A percentile compares a stretch with the other conserved stretches of the same genome.
Conservation (phyloP, 2,329 filamentous ascomycete genomes). For the Fusarium aywerte region DNA sequence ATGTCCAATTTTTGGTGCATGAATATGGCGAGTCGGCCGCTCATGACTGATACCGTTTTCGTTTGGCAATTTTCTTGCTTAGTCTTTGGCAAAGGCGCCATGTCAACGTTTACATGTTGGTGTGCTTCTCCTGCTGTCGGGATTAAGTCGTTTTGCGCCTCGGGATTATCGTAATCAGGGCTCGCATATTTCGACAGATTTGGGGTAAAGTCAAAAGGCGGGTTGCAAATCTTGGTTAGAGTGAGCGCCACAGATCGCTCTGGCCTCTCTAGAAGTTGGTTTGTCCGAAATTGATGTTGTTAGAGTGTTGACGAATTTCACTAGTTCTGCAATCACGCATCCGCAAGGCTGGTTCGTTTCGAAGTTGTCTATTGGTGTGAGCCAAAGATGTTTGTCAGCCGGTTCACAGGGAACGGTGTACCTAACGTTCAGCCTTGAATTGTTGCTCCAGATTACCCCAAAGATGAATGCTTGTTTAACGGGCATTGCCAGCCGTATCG, state of each 20-base stretch:
- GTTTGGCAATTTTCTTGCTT: slow-evolving; percentile 7
- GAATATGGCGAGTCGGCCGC: slow-evolving; percentile 8
- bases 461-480: slow-evolving; percentile 27
- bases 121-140: slow-evolving; percentile 13
- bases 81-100: background rate
- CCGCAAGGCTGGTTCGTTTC: background rate
- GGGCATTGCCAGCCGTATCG: slow-evolving; percentile 28
- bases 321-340: slow-evolving; percentile 2
- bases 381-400: slow-evolving; percentile 4
- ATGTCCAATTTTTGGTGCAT: slow-evolving; percentile 29
- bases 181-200: slow-evolving; percentile 10
- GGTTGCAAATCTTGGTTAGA: slow-evolving; percentile 15
- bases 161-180: slow-evolving; percentile 6
- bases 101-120: slow-evolving; percentile 12
- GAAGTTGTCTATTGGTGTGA: background rate
- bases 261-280: slow-evolving; percentile 1
- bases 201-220: slow-evolving; percentile 1
- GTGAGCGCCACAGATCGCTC: slow-evolving; percentile 30
- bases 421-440: slow-evolving; percentile 11
- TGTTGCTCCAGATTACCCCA: slow-evolving; percentile 30
- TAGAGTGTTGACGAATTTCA: slow-evolving; percentile 7
- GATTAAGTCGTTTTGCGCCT: slow-evolving; percentile 15
- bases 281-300: slow-evolving; percentile 8
- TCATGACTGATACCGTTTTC: slow-evolving; percentile 9
- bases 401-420: background rate